Evolutionary conservation across 2,329 filamentous ascomycete genomes (phyloP).

Genomic region (Ciborinia camelliae): DNA sequence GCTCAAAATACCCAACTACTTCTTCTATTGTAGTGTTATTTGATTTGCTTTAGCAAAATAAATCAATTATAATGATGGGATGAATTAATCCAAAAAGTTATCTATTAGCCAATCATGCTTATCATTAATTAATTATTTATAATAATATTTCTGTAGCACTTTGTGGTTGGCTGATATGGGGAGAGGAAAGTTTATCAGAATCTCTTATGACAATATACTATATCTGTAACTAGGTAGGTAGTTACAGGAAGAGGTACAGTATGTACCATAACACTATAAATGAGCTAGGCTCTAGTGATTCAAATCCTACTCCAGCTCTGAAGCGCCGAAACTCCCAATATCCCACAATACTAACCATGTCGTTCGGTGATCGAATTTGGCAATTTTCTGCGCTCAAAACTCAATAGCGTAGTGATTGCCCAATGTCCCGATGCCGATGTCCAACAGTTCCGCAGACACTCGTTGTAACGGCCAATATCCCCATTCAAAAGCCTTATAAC

Average conservation of each 20-base stretch:
- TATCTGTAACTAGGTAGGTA: no score
- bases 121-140: background rate
- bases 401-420: background rate
- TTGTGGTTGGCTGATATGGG: background rate
- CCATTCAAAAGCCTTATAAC: background rate
- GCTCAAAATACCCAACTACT: no score
- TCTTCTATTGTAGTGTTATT: no score
- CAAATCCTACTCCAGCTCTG: background rate
- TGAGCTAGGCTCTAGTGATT: background rate
- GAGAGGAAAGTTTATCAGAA: background rate
- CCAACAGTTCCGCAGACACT: background rate
- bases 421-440: background rate
- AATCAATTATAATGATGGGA: no score
- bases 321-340: background rate
- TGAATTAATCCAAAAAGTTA: no score
- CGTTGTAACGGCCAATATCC: background rate
- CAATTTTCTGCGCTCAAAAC: background rate
- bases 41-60: no score
- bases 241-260: background rate
- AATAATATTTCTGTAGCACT: background rate
- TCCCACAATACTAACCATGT: background rate
- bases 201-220: background rate
- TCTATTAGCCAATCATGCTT: no score
- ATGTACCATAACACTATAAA: background rate
- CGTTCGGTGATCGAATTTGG: background rate